Base-by-base conservation (phyloP, 768 basidiomycete genomes). In the Leucosporidium scottii region DNA sequence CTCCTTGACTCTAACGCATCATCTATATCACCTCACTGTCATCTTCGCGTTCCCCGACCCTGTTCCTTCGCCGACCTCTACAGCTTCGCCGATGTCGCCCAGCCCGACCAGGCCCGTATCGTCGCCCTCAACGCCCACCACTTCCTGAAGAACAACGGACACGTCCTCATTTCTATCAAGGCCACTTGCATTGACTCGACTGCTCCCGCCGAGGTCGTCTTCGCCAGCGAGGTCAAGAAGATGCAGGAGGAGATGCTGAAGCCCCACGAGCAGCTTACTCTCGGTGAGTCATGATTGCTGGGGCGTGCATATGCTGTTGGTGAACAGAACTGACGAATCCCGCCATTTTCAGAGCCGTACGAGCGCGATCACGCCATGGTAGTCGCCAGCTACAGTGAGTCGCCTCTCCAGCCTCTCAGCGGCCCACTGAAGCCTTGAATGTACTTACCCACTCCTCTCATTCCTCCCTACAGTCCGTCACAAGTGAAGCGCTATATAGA, bases 141-240 rank as follows among this genome's bases (percentile, higher is more conserved):
- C 78, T 99, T 99, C 87, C 84, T 99, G 63, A 97, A 94, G 79
- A 88, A 93, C 78, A 85, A 84, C 36, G 96, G 96, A 3, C 91
- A 96, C 75, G 82, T 85, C 74, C 86, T 99, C 74, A 92, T 99
- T 71, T 98, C 94, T 63, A 96, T 99, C 84, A 99, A 99, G 82
- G 96, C 96, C 36, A 92, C 89, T 75, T 99, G 96, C 82, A 89
- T 99, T 78, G 96, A 99, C 79, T 97, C 92, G 53, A 97, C 93
- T n/a, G 84, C 84, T 4, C 85, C 91, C 3, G 86, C 96, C 15
- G 90, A 91, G 70, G 86, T 86, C 30, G 87, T 98, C 57, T 99
- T 98, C 75, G 88, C 91, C 2, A 80, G 83, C 48, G 91, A 98
- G 80, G 89, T 97, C 51, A 85, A 91, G 77, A 84, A 81, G 70